Evolutionary conservation across 2,329 filamentous ascomycete genomes (phyloP).

Genomic region (Alternaria triticina): DNA sequence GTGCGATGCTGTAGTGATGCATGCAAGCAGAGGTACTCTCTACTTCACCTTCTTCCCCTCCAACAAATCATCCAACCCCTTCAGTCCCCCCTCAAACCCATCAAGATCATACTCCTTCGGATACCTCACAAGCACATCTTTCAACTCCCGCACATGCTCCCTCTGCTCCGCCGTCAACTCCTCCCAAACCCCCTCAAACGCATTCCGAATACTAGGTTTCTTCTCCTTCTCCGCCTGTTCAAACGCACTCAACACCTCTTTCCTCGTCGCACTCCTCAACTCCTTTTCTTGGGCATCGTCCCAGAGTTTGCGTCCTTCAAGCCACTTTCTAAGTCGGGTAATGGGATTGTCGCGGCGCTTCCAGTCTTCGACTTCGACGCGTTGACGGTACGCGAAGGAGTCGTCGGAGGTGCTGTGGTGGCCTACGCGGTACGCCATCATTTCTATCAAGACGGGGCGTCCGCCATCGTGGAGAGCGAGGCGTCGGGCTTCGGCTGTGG

Average conservation of each 20-base stretch:
- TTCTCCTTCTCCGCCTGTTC: conserved; percentile 81
- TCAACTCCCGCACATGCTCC: conserved; percentile 78
- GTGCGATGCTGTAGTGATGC: neutral
- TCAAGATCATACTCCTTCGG: conserved; percentile 89
- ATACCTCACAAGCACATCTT: conserved; percentile 80
- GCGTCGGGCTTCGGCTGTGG: conserved; percentile 75
- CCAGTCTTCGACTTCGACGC: conserved; percentile 94
- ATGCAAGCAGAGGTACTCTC: neutral
- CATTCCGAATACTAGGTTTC: conserved; percentile 72
- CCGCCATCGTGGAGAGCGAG: conserved; percentile 83
- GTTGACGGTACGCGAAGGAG: conserved; percentile 92
- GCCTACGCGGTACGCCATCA: conserved; percentile 97
- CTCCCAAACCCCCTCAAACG: conserved; percentile 92
- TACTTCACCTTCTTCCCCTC: conserved; percentile 20
- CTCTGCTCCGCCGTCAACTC: conserved; percentile 79
- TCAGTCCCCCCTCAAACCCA: conserved; percentile 75
- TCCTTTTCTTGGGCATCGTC: conserved; percentile 82
- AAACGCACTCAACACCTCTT: conserved; percentile 84
- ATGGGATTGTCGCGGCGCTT: conserved; percentile 89
- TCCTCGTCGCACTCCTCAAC: conserved; percentile 68
- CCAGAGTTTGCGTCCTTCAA: conserved; percentile 85
- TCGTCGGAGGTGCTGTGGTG: conserved; percentile 98
- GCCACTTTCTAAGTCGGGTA: conserved; percentile 84
- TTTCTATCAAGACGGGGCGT: conserved; percentile 85
- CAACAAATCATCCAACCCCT: conserved; percentile 60